Evolutionary conservation across 805 yeast species (phyloP), one percentile per base, ranked within the genome.

Genomic region (Brettanomyces naardenensis): DNA sequence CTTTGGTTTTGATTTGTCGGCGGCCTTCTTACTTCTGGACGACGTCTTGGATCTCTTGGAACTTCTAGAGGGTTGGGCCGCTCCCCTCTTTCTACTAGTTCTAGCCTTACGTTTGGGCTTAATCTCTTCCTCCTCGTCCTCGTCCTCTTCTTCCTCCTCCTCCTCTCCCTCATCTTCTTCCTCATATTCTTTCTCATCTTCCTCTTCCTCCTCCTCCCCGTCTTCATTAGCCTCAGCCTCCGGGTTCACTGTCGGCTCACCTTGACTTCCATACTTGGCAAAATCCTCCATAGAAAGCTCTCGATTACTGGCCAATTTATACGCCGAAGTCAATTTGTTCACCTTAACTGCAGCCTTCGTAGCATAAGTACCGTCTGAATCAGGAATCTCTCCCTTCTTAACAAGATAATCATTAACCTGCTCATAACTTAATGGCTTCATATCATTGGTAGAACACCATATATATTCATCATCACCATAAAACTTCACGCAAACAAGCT

Each of bases 391-490:
- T 9, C 59, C 61, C 33, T 51, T 52, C 28, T 49, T 44, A 4
- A 52, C 39, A 13, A 58, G 35, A 35, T 43, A 54, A 14, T 40
- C 46, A 15, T 62, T 58, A 33, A 79, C 75, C 5, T 53, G 61
- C 3, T 65, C 73, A 2, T 43, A 44, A 2, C 62, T 45, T 37
- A 82, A 61, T 2, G 56, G 49, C 44, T 71, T 68, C 27, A 82
- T 50, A 43, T 80, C 88, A 23, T 60, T 53, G 4, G 56, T 48
- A 20, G 69, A 62, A 28, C 76, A 75, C 89, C 89, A 81, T 48
- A 75, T 75, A 50, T 77, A 80, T 13, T 80, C 78, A 51, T 78
- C 83, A 53, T 82, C 90, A 48, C 74, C 73, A 53, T 80, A 76
- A 54, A 82, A 81, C 41, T 83, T 66, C 13, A 82, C 87, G 47